These are phyloP conservation scores for Coprinellus micaceus DNA, from an alignment of 768 basidiomycete species.

Conservation along the genomic window DNA sequence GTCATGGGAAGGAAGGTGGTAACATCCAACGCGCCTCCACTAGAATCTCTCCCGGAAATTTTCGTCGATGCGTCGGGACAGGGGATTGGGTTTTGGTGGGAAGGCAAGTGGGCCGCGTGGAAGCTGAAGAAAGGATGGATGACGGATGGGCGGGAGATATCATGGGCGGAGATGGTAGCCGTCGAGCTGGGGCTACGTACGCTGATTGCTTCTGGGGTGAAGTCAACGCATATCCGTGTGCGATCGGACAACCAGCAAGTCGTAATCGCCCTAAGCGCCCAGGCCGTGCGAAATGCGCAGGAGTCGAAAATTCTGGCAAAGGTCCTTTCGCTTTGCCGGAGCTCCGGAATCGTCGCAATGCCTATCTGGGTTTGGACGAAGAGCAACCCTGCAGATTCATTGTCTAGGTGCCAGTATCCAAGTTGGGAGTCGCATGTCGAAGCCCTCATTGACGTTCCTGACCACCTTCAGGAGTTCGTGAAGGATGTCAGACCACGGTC, in stretches of 20 bases:
- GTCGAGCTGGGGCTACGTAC: conserved; percentile 38
- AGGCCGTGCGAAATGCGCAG: conserved; percentile 19
- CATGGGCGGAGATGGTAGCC: conserved; percentile 45
- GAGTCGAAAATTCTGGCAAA: conserved; percentile 27
- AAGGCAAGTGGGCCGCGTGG: conserved; percentile 39
- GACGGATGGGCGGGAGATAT: conserved; percentile 27
- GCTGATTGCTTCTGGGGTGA: conserved; percentile 21
- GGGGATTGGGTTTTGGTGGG: conserved; percentile 39
- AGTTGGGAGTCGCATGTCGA: conserved; percentile 3
- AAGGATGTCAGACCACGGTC: not conserved
- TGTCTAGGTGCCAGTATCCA: conserved; percentile 25
- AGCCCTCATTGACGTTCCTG: conserved; percentile 1
- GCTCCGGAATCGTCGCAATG: conserved; percentile 20
- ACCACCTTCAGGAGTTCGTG: conserved; percentile 8
- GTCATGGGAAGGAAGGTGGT: not conserved
- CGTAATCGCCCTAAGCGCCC: conserved; percentile 28
- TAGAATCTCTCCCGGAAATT: conserved; percentile 16
- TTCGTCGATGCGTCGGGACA: conserved; percentile 41
- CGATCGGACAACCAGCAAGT: conserved; percentile 42
- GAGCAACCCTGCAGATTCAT: conserved; percentile 32
- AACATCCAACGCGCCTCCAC: not conserved
- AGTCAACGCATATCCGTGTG: conserved; percentile 23
- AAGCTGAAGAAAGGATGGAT: conserved; percentile 29
- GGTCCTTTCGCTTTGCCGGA: conserved; percentile 21
- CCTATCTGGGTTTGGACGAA: conserved; percentile 28